Evolutionary conservation across 106 monocot genomes (phyloP).

Genomic region (Amphibolis antarctica): DNA sequence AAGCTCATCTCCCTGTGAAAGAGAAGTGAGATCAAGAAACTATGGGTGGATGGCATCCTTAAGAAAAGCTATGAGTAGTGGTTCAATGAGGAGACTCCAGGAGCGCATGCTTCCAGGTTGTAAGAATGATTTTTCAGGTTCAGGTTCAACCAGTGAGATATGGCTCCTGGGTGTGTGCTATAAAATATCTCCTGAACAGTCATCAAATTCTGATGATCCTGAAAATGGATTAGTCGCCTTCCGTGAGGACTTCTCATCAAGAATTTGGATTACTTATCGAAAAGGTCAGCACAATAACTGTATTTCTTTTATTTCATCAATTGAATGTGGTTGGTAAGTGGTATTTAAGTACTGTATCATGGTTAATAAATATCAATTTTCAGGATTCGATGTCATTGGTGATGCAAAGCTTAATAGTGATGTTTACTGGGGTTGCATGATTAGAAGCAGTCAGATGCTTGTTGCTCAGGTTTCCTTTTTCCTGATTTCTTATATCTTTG

Average conservation of each 20-base stretch:
- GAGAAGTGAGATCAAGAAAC: slow-evolving; percentile 22
- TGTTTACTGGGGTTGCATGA: slow-evolving; percentile 99
- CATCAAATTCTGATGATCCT: slow-evolving; percentile 13
- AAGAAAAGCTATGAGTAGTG: slow-evolving; percentile 37
- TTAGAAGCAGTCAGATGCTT: slow-evolving; percentile 99
- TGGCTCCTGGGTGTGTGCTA: slow-evolving; percentile 88
- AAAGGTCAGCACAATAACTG: slow-evolving; percentile 43
- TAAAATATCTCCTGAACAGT: slow-evolving; percentile 39
- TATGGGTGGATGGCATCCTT: slow-evolving; percentile 57
- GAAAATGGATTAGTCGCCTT: slow-evolving; percentile 35
- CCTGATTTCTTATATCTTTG: neutral
- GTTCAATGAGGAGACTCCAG: slow-evolving; percentile 68
- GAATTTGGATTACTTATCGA: slow-evolving; percentile 93
- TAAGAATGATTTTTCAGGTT: slow-evolving; percentile 45
- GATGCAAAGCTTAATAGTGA: slow-evolving; percentile 74
- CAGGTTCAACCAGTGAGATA: slow-evolving; percentile 54
- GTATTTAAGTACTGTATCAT: neutral
- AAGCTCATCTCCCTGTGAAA: slow-evolving; percentile 19
- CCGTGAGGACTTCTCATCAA: slow-evolving; percentile 77
- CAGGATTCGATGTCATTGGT: slow-evolving; percentile 79
- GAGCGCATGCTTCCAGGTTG: slow-evolving; percentile 54
- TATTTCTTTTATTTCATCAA: neutral
- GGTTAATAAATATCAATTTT: neutral
- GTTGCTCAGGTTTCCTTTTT: slow-evolving; percentile 66
- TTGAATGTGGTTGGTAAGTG: neutral